Percentiles rank a stretch among this genome's conserved stretches.
phyloP scores from a whole-genome alignment of 2,329 filamentous ascomycete species.

The Fusarium chaquense region DNA sequence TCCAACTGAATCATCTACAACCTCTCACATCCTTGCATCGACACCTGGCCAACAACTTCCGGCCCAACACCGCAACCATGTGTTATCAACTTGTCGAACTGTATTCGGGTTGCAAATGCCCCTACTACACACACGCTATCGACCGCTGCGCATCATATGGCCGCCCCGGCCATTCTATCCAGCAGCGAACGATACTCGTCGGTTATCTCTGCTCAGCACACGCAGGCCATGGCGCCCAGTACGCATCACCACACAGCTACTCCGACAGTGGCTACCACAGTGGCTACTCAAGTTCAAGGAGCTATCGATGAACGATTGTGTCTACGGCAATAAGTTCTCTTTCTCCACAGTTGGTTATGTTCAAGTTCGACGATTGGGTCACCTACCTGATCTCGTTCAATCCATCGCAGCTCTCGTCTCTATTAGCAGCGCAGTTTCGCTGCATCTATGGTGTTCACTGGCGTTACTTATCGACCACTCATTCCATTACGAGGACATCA shows the following conservation, averaged over 20 bases:
- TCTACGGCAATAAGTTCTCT: constrained; percentile 64
- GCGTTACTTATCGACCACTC: constrained; percentile 9
- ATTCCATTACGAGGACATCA: constrained; percentile 37
- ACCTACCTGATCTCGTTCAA: constrained; percentile 61
- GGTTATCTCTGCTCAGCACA: constrained; percentile 77
- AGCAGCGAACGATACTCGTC: constrained; percentile 82
- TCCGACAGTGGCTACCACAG: constrained; percentile 69
- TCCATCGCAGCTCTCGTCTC: constrained; percentile 63
- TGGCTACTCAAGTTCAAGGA: constrained; percentile 59
- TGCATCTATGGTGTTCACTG: constrained; percentile 50
- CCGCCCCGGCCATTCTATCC: constrained; percentile 76
- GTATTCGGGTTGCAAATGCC: constrained; percentile 87
- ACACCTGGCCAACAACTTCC: constrained; percentile 34
- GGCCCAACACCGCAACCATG: constrained; percentile 65
- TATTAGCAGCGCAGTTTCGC: constrained; percentile 61
- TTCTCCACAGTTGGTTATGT: constrained; percentile 56
- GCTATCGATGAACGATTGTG: constrained; percentile 65
- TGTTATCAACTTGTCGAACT: constrained; percentile 89
- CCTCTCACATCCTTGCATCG: constrained; percentile 18
- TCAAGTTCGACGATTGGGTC: constrained; percentile 61
- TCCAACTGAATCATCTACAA: constrained; percentile 13
- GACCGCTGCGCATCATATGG: constrained; percentile 84
- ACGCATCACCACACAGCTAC: constrained; percentile 58
- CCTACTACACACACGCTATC: constrained; percentile 88
- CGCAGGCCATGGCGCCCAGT: constrained; percentile 53